phyloP scores from a whole-genome alignment of 2,329 filamentous ascomycete genomes.

The Blastomyces gilchristii region DNA sequence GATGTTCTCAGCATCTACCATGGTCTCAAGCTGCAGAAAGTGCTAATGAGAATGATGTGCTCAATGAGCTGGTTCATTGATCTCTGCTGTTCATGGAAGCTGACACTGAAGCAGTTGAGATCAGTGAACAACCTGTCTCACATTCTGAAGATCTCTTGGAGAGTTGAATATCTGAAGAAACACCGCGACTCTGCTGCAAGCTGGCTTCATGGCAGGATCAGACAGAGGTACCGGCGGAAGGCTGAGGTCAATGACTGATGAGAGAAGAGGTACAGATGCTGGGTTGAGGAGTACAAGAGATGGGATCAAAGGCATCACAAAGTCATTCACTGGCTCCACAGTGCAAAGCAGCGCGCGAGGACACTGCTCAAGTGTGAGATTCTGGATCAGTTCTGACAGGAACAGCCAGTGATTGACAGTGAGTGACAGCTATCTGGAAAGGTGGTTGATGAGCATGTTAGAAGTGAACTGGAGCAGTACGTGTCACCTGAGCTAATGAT shows the following conservation, averaged over 20 bases:
- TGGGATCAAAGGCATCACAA: background rate
- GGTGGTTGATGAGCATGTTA: background rate
- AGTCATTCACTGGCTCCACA: background rate
- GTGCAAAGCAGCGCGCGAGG: background rate
- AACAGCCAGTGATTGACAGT: constrained; percentile 1
- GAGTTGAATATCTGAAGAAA: background rate
- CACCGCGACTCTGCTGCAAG: background rate
- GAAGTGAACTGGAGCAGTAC: background rate
- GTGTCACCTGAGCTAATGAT: background rate
- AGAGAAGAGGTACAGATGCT: background rate
- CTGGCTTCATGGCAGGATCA: background rate
- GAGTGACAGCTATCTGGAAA: background rate
- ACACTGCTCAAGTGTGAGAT: background rate
- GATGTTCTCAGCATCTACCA: background rate
- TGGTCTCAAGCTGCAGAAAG: background rate
- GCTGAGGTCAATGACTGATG: background rate
- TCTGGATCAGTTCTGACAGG: background rate
- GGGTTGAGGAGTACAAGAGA: background rate
- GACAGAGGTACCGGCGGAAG: background rate
- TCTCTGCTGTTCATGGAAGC: background rate
- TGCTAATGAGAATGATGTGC: background rate
- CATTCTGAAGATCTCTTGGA: background rate
- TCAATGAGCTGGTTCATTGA: background rate
- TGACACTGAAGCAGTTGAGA: background rate
- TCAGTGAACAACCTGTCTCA: background rate